These are phyloP conservation scores for Xylariaceae sp. DNA, from an alignment of 2,329 filamentous ascomycete genomes.

Conservation along the genomic window DNA sequence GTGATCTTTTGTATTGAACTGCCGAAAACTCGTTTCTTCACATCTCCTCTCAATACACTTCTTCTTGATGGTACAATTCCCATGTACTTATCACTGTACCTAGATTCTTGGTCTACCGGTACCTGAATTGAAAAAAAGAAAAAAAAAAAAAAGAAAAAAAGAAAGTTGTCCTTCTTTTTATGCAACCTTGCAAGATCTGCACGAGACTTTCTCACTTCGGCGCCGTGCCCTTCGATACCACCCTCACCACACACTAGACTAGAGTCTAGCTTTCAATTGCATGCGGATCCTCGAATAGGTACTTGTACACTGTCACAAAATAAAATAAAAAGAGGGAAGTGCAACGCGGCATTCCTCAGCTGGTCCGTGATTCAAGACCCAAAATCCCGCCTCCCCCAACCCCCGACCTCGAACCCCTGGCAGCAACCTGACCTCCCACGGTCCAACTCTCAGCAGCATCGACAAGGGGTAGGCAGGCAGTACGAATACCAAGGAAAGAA, in stretches of 20 bases:
- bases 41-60: no score
- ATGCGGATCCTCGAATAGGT: constrained; percentile 8
- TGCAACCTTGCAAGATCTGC: constrained; percentile 22
- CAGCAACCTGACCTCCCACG: constrained; percentile 29
- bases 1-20: no score
- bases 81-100: no score
- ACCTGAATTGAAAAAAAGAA: no score
- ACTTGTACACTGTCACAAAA: background rate
- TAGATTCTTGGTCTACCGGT: no score
- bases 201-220: constrained; percentile 8
- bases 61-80: no score
- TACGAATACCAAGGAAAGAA: constrained; percentile 13
- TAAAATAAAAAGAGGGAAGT: background rate
- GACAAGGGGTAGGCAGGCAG: constrained; percentile 20
- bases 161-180: no score
- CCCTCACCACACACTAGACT: constrained; percentile 4
- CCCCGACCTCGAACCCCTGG: constrained; percentile 35
- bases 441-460: constrained; percentile 13
- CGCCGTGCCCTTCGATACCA: constrained; percentile 10
- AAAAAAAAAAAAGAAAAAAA: no score
- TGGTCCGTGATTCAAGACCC: constrained; percentile 6
- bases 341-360: constrained; percentile 21
- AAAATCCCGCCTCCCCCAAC: constrained; percentile 19
- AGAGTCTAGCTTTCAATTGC: constrained; percentile 11
- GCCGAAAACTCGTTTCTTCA: no score